Evolutionary conservation across 352 stramenopile genomes (phyloP), one percentile per base, ranked within the genome.

Genomic region (Globisporangium orthogonon): DNA sequence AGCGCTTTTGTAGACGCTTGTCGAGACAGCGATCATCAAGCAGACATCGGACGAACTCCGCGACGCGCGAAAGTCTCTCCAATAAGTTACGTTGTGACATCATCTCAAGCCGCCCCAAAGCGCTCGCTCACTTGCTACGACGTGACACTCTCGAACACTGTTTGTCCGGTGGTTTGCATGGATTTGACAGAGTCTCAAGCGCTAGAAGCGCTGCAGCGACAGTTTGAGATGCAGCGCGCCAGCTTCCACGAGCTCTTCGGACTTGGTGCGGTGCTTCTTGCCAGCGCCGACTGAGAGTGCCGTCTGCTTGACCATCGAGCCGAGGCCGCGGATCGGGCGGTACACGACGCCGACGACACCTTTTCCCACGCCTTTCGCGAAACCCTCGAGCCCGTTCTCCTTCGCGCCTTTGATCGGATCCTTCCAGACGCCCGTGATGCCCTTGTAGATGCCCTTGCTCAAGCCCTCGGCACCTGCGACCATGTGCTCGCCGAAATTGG

Each of bases 401-500:
- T 85, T 86, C 28, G 83, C 83, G 52, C 80, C 83, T 55, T 77
- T 76, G 62, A 92, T 89, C 49, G 80, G 83, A 41, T 92, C 80
- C 47, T 87, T 89, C 72, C 81, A 89, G 6, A 92, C 71, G 28
- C 80, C 80, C 0, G 76, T 91, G 60, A 91, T 86, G 37, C 83
- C 83, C 4, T 71, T 71, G 49, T 86, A 89, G 46, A 92, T 61
- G 14, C 82, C 82, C 46, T 86, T 87, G 33, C 73, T 73, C 18
- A 89, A 50, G 4, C 80, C 80, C 66, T 89, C 80, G 50, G 76
- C 83, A 0, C 76, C 83, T 3, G 80, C 83, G 15, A 90, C 73
- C 73, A 92, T 81, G 76, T 92, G 83, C 54, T 90, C 83, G 37
- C 83, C 78, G 64, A 89, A 90, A 66, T 89, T 91, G 6, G 60